A percentile compares a stretch with the other conserved stretches of the same genome.
phyloP scores from a whole-genome alignment of 306 rosid species.

The Purshia tridentata region DNA sequence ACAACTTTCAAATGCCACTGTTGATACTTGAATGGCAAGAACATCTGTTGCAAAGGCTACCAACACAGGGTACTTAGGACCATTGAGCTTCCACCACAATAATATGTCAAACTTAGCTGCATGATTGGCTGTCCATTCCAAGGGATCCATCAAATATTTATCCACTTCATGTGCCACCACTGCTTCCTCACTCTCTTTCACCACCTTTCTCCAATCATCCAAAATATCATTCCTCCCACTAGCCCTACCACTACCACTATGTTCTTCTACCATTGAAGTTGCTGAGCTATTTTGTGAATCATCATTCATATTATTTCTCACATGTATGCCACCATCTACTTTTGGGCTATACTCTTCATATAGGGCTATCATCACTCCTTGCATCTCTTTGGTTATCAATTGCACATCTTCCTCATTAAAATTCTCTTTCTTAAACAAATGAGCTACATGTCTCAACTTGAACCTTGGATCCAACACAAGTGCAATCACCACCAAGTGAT shows the following conservation, averaged over 20 bases:
- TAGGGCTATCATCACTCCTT: not conserved
- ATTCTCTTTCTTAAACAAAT: not conserved
- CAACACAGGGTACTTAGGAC: not conserved
- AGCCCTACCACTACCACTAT: too few relatives aligned
- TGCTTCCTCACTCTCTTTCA: not conserved
- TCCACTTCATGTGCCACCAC: not conserved
- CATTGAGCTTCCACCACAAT: not conserved
- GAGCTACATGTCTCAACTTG: not conserved
- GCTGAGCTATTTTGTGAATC: not conserved
- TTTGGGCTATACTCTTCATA: not conserved
- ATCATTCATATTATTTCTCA: too few relatives aligned
- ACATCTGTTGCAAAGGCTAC: not conserved
- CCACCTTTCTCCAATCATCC: not conserved
- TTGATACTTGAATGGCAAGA: not conserved
- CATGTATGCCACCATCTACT: not conserved
- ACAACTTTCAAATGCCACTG: not conserved
- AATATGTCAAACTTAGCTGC: too few relatives aligned
- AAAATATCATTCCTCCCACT: not conserved
- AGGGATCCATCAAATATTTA: not conserved
- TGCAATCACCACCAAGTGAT: not conserved
- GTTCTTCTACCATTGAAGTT: not conserved
- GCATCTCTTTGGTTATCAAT: not conserved
- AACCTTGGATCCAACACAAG: not conserved
- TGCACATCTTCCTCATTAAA: not conserved
- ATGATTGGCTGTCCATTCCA: not conserved